These are phyloP conservation scores for Eutrema yunnanense DNA, from an alignment of 345 rosid genomes.

Conservation along the genomic window DNA sequence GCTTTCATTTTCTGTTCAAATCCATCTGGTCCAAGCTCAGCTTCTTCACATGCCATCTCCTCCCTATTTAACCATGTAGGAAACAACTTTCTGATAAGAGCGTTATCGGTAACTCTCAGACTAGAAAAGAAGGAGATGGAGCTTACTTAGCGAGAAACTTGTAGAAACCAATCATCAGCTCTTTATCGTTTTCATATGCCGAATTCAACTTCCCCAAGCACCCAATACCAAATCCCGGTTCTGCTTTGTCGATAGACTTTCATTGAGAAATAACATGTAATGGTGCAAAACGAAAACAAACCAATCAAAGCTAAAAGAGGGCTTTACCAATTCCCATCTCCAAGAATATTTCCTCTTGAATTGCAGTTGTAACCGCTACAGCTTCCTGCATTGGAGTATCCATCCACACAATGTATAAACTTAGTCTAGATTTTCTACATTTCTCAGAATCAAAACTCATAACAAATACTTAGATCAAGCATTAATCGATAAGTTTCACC, in stretches of 20 bases:
- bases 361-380: slow-evolving; percentile 67
- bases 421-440: too few species aligned
- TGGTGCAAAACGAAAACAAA: background rate
- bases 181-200: slow-evolving; percentile 62
- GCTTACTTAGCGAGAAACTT: slow-evolving; percentile 64
- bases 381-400: slow-evolving; percentile 53
- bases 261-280: background rate
- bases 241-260: slow-evolving; percentile 24
- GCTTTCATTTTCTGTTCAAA: slow-evolving; percentile 47
- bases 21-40: slow-evolving; percentile 63
- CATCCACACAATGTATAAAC: background rate
- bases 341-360: slow-evolving; percentile 67
- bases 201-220: slow-evolving; percentile 71
- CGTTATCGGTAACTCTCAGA: background rate
- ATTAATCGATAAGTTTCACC: slow-evolving; percentile 25
- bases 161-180: slow-evolving; percentile 71
- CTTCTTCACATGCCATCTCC: slow-evolving; percentile 78
- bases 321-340: slow-evolving; percentile 76
- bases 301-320: background rate
- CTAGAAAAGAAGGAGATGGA: slow-evolving; percentile 4
- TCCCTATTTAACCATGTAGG: slow-evolving; percentile 39
- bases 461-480: too few species aligned
- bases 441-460: too few species aligned
- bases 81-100: background rate
- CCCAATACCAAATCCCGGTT: slow-evolving; percentile 72